Percentiles rank a stretch among this genome's conserved stretches.
phyloP scores from a whole-genome alignment of 192 early-diverging fungal genomes.

The Coemansia sp. region DNA sequence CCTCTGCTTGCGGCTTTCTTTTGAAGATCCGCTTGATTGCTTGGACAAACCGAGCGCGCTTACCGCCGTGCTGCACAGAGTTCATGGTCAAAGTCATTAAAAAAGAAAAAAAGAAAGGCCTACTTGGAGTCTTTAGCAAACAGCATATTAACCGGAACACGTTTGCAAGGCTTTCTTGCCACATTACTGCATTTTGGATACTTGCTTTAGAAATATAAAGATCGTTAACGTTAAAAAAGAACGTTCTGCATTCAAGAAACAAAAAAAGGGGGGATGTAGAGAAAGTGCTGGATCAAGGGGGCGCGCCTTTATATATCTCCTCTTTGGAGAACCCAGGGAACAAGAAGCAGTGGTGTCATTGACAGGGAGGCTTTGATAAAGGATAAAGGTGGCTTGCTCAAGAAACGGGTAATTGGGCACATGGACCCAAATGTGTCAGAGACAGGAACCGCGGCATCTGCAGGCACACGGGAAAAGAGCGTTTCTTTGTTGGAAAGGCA shows the following conservation, averaged over 20 bases:
- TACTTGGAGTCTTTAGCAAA: neutral
- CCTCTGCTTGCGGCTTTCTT: too few relatives aligned
- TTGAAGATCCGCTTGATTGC: neutral
- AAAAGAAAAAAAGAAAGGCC: neutral
- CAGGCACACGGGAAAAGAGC: neutral
- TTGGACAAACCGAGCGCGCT: neutral
- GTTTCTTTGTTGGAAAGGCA: too few relatives aligned
- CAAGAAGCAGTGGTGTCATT: too few relatives aligned
- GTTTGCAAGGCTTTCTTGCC: too few relatives aligned
- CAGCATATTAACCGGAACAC: too few relatives aligned
- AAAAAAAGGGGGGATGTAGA: neutral
- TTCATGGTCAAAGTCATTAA: neutral
- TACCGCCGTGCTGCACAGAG: neutral
- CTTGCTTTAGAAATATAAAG: neutral
- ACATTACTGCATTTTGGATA: too few relatives aligned
- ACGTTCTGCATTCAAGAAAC: neutral
- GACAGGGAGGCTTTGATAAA: neutral
- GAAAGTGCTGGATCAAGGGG: neutral
- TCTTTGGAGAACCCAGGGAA: too few relatives aligned
- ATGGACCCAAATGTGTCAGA: neutral
- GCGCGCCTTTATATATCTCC: too few relatives aligned
- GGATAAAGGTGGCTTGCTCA: constrained; percentile 4
- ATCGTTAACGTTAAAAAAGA: constrained; percentile 7
- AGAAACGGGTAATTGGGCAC: constrained; percentile 2
- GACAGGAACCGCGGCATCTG: neutral